phyloP scores from a whole-genome alignment of 495 filamentous ascomycete genomes.

The Gamarada debralockiae region DNA sequence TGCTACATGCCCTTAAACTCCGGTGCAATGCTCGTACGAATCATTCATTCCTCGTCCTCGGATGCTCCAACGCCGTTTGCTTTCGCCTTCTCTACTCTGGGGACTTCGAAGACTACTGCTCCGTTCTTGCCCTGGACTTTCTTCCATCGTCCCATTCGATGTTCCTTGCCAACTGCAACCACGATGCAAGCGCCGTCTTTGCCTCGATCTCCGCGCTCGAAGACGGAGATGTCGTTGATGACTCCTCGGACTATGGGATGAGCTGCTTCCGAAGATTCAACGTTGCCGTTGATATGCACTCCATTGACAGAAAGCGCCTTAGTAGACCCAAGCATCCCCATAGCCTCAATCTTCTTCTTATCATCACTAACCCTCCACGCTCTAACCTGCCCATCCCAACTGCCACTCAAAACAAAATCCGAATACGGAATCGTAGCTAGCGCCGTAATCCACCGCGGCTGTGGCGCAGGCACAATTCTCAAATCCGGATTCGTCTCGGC shows the following conservation, averaged over 20 bases:
- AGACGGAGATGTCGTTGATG: conserved; percentile 79
- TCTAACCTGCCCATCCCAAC: conserved; percentile 86
- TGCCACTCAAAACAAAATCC: conserved; percentile 82
- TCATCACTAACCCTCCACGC: conserved; percentile 83
- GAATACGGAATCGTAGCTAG: conserved; percentile 80
- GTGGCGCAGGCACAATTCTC: conserved; percentile 53
- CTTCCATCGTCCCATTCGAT: conserved; percentile 75
- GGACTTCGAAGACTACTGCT: conserved; percentile 75
- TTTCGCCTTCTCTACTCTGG: conserved; percentile 34
- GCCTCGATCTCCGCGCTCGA: conserved; percentile 68
- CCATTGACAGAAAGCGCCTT: not conserved
- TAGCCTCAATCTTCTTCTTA: conserved; percentile 68
- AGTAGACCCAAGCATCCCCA: conserved; percentile 58
- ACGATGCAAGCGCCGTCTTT: conserved; percentile 76
- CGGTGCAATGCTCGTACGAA: not conserved
- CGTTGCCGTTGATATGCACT: conserved; percentile 3
- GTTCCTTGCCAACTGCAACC: conserved; percentile 80
- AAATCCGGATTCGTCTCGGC: conserved; percentile 60
- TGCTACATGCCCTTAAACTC: not conserved
- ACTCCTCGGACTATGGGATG: conserved; percentile 60
- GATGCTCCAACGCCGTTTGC: conserved; percentile 11
- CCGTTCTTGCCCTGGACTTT: conserved; percentile 68
- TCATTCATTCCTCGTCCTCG: conserved; percentile 1
- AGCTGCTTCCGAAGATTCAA: conserved; percentile 1
- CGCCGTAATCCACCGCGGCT: conserved; percentile 87